phyloP scores from a whole-genome alignment of 306 rosid species.

The Acacia confusa region DNA sequence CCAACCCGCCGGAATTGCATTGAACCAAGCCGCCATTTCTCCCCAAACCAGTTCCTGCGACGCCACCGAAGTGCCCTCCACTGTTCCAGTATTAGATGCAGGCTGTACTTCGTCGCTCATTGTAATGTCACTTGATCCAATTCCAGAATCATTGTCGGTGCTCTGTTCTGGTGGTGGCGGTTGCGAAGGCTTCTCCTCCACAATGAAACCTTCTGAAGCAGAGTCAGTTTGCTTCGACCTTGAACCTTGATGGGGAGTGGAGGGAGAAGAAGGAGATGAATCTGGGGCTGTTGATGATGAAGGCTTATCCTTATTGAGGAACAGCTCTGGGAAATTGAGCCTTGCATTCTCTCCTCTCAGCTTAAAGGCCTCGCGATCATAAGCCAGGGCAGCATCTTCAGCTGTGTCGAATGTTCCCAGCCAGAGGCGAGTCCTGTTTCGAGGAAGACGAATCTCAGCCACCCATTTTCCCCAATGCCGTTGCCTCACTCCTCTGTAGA shows the following conservation, averaged over 20 bases:
- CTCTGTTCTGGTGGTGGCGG: slow-evolving; percentile 37
- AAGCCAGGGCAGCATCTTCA: slow-evolving; percentile 96
- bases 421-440: slow-evolving; percentile 90
- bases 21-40: slow-evolving; percentile 86
- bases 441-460: slow-evolving; percentile 92
- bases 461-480: slow-evolving; percentile 99
- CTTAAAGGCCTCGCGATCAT: slow-evolving; percentile 91
- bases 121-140: slow-evolving; percentile 49
- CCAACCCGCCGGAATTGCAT: slow-evolving; percentile 84
- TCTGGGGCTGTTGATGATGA: slow-evolving; percentile 25
- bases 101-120: slow-evolving; percentile 41
- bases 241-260: slow-evolving; percentile 20
- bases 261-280: slow-evolving; percentile 39
- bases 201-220: not conserved
- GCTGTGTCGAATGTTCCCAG: slow-evolving; percentile 97
- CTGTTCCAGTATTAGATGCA: slow-evolving; percentile 23
- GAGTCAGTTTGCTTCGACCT: slow-evolving; percentile 32
- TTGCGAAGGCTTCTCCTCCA: slow-evolving; percentile 18
- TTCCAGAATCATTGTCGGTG: slow-evolving; percentile 50
- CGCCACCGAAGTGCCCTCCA: slow-evolving; percentile 47
- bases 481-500: slow-evolving; percentile 94
- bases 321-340: slow-evolving; percentile 86
- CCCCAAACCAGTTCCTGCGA: slow-evolving; percentile 83
- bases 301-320: slow-evolving; percentile 55
- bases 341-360: slow-evolving; percentile 92